phyloP scores from a whole-genome alignment of 805 yeast species.

The Candida pseudofarinosa region DNA sequence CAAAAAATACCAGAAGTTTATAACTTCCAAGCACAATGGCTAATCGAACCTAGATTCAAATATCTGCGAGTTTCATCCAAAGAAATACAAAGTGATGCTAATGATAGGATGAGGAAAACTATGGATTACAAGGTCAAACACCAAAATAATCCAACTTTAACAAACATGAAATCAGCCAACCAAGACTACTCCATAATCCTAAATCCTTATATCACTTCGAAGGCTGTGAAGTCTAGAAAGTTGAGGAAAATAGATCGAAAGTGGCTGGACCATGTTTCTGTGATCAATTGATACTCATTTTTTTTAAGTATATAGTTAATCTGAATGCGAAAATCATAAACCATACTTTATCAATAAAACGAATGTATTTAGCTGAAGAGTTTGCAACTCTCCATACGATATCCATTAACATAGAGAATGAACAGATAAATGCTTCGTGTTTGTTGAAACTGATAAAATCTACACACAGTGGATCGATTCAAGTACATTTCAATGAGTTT shows the following conservation, averaged over 20 bases:
- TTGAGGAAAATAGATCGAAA: neutral
- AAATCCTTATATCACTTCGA: neutral
- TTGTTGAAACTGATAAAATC: neutral
- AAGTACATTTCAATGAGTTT: neutral
- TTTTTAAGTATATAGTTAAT: too few species aligned
- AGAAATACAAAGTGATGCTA: neutral
- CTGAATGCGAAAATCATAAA: neutral
- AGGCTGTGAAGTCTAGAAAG: neutral
- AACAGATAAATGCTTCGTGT: neutral
- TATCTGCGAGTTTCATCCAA: neutral
- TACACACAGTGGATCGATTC: neutral
- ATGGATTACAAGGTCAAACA: neutral
- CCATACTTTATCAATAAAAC: neutral
- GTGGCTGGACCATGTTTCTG: neutral
- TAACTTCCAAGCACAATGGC: neutral
- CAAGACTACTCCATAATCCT: neutral
- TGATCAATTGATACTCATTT: neutral
- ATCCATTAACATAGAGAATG: constrained; percentile 10
- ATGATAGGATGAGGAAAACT: neutral
- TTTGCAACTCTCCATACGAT: constrained; percentile 20
- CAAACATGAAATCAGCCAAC: neutral
- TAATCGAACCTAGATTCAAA: neutral
- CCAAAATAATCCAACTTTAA: neutral
- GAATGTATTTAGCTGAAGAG: constrained; percentile 21
- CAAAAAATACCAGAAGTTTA: neutral